phyloP scores from a whole-genome alignment of 225 moss, liverwort and hornwort species.

The Bryum argenteum region DNA sequence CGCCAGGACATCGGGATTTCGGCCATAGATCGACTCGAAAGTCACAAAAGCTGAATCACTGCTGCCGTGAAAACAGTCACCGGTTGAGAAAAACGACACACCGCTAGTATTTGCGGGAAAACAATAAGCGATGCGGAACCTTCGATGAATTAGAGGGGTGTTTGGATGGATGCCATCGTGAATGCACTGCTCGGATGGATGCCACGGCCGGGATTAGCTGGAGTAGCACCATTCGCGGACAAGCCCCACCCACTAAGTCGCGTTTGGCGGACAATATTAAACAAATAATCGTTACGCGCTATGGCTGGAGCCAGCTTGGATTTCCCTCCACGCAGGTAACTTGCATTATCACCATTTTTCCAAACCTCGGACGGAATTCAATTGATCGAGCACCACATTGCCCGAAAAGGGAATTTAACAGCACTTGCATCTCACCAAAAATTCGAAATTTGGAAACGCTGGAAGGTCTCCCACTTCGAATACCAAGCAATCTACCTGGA shows the following conservation, averaged over 20 bases:
- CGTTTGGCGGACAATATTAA: background rate
- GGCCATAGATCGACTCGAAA: constrained; percentile 14
- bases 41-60: constrained; percentile 7
- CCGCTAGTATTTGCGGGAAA: background rate
- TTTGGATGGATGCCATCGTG: background rate
- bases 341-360: background rate
- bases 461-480: background rate
- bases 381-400: no score
- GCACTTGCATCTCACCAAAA: background rate
- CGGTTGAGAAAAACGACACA: constrained; percentile 1
- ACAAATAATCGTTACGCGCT: background rate
- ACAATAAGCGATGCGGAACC: background rate
- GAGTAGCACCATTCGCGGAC: constrained; percentile 14
- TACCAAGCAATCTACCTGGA: background rate
- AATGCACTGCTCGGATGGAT: background rate
- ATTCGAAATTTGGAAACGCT: background rate
- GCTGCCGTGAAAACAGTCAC: background rate
- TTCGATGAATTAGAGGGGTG: background rate
- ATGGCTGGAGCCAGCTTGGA: constrained; percentile 14
- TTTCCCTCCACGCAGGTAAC: constrained; percentile 12
- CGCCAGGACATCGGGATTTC: background rate
- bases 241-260: constrained; percentile 9
- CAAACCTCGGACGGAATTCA: background rate
- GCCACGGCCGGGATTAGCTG: constrained; percentile 19
- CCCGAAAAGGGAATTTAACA: no score